phyloP scores from a whole-genome alignment of 441 rosid species.

The Gossypium gossypioides region DNA sequence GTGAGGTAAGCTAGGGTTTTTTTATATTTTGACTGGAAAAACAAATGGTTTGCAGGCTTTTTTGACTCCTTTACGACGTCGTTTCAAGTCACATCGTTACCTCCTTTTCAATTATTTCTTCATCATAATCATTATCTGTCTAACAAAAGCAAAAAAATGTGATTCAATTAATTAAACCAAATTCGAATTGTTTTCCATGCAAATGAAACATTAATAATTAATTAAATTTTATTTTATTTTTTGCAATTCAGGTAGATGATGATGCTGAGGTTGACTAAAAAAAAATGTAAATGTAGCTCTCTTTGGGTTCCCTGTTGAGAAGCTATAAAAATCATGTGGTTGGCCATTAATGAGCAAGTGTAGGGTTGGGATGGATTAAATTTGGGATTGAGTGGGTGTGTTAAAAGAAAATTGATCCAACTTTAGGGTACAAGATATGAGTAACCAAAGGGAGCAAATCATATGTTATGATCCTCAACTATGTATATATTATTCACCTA shows the following conservation, averaged over 20 bases:
- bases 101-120: not conserved
- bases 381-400: not conserved
- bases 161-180: not conserved
- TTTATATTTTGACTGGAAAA: constrained; percentile 6
- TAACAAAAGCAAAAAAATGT: not conserved
- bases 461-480: not conserved
- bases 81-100: not conserved
- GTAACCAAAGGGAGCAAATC: constrained; percentile 23
- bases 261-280: constrained; percentile 23
- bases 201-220: not conserved
- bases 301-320: not conserved
- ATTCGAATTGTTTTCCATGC: constrained; percentile 2
- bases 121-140: not conserved
- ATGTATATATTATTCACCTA: not conserved
- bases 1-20: constrained; percentile 19
- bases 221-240: no score
- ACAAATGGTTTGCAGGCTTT: constrained; percentile 17
- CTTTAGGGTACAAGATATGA: constrained; percentile 31
- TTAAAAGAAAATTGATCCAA: constrained; percentile 10
- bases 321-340: constrained; percentile 24
- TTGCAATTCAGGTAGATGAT: constrained; percentile 2
- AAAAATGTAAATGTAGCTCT: not conserved
- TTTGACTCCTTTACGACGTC: constrained; percentile 16
- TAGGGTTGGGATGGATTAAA: constrained; percentile 9
- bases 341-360: constrained; percentile 27